These are phyloP conservation scores for Lepidium didymum DNA, from an alignment of 345 rosid genomes.

Conservation along the genomic window DNA sequence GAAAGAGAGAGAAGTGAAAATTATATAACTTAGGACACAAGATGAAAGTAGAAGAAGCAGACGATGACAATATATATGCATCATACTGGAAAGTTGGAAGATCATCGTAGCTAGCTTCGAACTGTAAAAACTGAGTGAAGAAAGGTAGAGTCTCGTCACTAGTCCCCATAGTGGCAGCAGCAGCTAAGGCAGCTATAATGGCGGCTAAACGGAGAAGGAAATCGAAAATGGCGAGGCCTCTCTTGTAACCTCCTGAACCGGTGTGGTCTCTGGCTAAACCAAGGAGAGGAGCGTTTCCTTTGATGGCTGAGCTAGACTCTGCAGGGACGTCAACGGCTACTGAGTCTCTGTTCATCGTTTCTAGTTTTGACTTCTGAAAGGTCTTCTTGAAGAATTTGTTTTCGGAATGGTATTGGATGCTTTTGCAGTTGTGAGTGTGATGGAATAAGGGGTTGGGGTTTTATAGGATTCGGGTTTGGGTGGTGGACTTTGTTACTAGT, in stretches of 20 bases:
- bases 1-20: conserved; percentile 2
- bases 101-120: conserved; percentile 66
- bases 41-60: background rate
- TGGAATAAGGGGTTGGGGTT: background rate
- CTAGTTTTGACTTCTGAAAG: background rate
- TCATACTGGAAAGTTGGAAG: conserved; percentile 52
- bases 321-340: conserved; percentile 21
- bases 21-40: background rate
- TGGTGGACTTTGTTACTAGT: conserved; percentile 20
- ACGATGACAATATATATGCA: background rate
- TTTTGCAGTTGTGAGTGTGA: conserved; percentile 2
- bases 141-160: conserved; percentile 61
- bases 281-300: conserved; percentile 31
- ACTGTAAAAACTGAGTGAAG: conserved; percentile 75
- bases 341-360: conserved; percentile 21
- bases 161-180: conserved; percentile 53
- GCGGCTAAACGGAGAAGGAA: conserved; percentile 53
- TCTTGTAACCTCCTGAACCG: conserved; percentile 32
- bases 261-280: conserved; percentile 13
- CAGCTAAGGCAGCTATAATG: conserved; percentile 37
- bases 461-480: conserved; percentile 6
- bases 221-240: conserved; percentile 55
- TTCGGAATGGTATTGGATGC: background rate
- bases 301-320: conserved; percentile 22
- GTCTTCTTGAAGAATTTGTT: background rate